Base-by-base conservation (phyloP, 2,329 filamentous ascomycete genomes). In the Clonostachys rosea region DNA sequence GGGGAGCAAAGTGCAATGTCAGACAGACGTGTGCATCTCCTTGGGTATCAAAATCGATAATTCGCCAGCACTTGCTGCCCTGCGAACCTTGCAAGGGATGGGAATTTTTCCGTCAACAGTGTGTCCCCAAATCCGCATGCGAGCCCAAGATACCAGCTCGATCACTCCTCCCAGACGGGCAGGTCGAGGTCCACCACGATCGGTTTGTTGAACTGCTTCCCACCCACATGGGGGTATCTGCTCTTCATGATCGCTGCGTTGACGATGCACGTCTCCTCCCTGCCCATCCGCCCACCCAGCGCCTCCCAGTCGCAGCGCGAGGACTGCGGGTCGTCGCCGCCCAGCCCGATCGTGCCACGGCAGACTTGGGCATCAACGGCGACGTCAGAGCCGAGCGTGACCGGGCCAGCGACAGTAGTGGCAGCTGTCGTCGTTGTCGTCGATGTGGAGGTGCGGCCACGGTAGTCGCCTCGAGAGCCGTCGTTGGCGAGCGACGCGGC, bases 181-280 rank as follows among this genome's bases (percentile, higher is more conserved):
- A 94, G 68, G 53, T 91, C 82, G 33, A 95, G 59, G 60, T 95
- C 89, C 12, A 95, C 83, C n/a, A 95, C 84, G 54, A 95, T 86
- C 17, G 89, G 85, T 60, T 91, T 88, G 64, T 91, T 83, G 65
- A 87, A 83, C 51, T 66, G 74, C 62, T 84, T 87, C 14, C 81
- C 81, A 2, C 72, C 75, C 2, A 56, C 57, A 52, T 86, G 82
- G 44, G 84, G 84, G 66, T 81, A 84, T 50, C 78, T 83, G 18
- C 75, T 83, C 40, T 81, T 82, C 74, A 87, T 78, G 51, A 91
- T 83, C 17, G 89, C 83, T 30, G 87, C 87, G 66, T 95, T 95
- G 55, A 94, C 78, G 46, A 95, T 70, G 59, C 84, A 91, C 2
- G 88, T 94, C 68, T 92, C 86, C 50, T 61, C 70, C 55, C 80